Conservation (phyloP, 2,329 filamentous ascomycete species). For the Colletotrichum tropicicola region DNA sequence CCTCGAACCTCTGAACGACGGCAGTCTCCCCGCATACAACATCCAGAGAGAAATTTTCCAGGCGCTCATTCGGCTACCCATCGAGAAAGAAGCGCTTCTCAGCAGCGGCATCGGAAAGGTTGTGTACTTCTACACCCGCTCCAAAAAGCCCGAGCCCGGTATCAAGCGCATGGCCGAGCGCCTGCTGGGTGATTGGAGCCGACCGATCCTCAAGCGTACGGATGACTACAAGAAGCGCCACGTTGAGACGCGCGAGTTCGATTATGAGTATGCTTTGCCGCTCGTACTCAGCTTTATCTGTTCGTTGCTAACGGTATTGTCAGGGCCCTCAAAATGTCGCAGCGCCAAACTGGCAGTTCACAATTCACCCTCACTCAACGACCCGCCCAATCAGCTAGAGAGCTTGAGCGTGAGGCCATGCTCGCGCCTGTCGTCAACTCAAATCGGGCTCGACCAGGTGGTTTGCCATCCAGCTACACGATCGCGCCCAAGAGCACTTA, state of each 20-base stretch:
- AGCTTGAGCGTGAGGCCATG: slow-evolving; percentile 65
- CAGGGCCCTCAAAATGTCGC: slow-evolving; percentile 63
- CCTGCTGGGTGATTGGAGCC: slow-evolving; percentile 93
- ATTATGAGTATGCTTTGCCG: slow-evolving; percentile 63
- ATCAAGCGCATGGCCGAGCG: slow-evolving; percentile 96
- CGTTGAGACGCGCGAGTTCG: slow-evolving; percentile 70
- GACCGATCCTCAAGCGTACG: slow-evolving; percentile 91
- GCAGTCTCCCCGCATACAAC: slow-evolving; percentile 93
- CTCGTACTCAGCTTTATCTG: too few species aligned
- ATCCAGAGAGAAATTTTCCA: slow-evolving; percentile 95
- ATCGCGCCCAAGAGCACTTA: slow-evolving; percentile 71
- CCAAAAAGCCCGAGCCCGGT: slow-evolving; percentile 83
- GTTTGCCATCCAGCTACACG: slow-evolving; percentile 65
- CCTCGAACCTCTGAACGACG: slow-evolving; percentile 93
- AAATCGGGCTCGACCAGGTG: slow-evolving; percentile 66
- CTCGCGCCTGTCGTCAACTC: slow-evolving; percentile 63
- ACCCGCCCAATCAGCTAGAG: slow-evolving; percentile 50
- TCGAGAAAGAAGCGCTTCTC: slow-evolving; percentile 89
- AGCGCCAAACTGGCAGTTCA: slow-evolving; percentile 54
- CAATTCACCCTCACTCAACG: slow-evolving; percentile 62
- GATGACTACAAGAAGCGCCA: slow-evolving; percentile 92
- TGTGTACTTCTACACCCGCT: slow-evolving; percentile 95
- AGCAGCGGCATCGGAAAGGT: slow-evolving; percentile 97
- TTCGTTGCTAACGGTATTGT: slow-evolving; percentile 20
- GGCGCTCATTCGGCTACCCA: slow-evolving; percentile 80